Evolutionary conservation across 2,329 filamentous ascomycete species (phyloP).

Genomic region (Aureobasidium sp.): DNA sequence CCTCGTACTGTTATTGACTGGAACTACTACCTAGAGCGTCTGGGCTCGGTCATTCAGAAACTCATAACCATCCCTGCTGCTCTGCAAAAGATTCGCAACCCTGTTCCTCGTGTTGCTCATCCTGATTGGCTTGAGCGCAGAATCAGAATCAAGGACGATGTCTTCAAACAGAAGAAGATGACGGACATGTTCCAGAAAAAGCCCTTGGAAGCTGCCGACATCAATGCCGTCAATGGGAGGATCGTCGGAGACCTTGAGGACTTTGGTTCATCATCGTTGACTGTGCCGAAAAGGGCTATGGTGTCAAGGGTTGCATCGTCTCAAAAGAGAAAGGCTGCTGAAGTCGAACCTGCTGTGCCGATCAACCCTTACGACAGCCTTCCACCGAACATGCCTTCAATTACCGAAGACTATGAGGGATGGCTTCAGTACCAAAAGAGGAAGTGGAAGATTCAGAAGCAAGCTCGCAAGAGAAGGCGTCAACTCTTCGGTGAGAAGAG

Average conservation of each 20-base stretch:
- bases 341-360: slow-evolving; percentile 44
- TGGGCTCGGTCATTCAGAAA: slow-evolving; percentile 97
- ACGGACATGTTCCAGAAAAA: slow-evolving; percentile 77
- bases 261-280: slow-evolving; percentile 29
- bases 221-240: slow-evolving; percentile 52
- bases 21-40: slow-evolving; percentile 92
- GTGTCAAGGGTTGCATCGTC: slow-evolving; percentile 24
- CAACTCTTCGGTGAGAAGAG: slow-evolving; percentile 88
- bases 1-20: slow-evolving; percentile 86
- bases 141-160: slow-evolving; percentile 93
- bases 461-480: slow-evolving; percentile 72
- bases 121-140: slow-evolving; percentile 93
- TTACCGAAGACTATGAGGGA: slow-evolving; percentile 75
- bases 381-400: slow-evolving; percentile 73
- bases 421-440: slow-evolving; percentile 94
- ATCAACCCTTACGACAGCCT: slow-evolving; percentile 73
- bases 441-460: slow-evolving; percentile 97
- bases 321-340: slow-evolving; percentile 41
- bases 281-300: slow-evolving; percentile 38
- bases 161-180: slow-evolving; percentile 97
- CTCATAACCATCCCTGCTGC: slow-evolving; percentile 97
- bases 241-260: slow-evolving; percentile 48
- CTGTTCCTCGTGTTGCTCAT: slow-evolving; percentile 84
- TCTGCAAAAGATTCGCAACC: slow-evolving; percentile 88
- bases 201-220: slow-evolving; percentile 63